phyloP scores from a whole-genome alignment of 169 alveolate species.

The Cryptosporidium sp. region DNA sequence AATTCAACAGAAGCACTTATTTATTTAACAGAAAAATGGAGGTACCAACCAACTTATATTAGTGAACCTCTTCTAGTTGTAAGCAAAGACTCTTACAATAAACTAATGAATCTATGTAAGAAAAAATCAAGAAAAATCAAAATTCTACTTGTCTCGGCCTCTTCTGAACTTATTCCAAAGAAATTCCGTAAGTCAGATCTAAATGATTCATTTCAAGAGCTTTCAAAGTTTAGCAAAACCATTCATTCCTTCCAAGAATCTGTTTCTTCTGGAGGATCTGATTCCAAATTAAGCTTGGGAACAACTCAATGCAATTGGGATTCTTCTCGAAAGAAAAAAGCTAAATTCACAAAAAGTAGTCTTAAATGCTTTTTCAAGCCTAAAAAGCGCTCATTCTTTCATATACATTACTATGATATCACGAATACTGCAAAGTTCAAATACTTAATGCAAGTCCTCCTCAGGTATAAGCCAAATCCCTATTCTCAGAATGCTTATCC shows the following conservation, averaged over 20 bases:
- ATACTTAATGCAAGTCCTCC: neutral
- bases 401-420: constrained; percentile 40
- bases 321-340: neutral
- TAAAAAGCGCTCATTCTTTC: constrained; percentile 11
- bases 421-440: neutral
- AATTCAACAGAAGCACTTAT: constrained; percentile 22
- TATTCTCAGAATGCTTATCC: constrained; percentile 5
- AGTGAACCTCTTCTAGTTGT: constrained; percentile 43
- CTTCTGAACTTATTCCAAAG: constrained; percentile 28
- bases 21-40: constrained; percentile 36
- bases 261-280: neutral
- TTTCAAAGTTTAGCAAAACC: neutral
- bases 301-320: constrained; percentile 28
- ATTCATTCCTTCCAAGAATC: constrained; percentile 44
- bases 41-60: constrained; percentile 61
- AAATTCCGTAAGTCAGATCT: constrained; percentile 44
- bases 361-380: constrained; percentile 26
- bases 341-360: neutral
- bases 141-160: constrained; percentile 50
- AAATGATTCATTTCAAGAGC: constrained; percentile 4
- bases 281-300: neutral
- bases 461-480: constrained; percentile 16
- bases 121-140: constrained; percentile 4
- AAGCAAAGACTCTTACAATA: neutral
- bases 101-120: constrained; percentile 13